These are phyloP conservation scores for Auriscalpium vulgare DNA, from an alignment of 768 basidiomycete genomes.

Conservation along the genomic window DNA sequence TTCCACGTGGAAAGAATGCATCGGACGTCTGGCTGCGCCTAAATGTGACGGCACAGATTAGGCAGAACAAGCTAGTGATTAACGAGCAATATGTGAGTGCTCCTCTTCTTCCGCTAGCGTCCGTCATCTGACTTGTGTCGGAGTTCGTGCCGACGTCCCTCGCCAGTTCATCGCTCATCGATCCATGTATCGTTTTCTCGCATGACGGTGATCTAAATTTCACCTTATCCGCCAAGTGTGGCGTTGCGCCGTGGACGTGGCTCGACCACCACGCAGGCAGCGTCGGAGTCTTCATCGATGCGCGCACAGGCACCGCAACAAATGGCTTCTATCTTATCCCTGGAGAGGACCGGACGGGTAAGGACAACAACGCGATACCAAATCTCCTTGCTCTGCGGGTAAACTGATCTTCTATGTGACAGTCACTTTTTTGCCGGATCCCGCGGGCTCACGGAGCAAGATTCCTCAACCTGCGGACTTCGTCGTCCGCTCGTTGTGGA, in stretches of 20 bases:
- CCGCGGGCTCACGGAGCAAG: slow-evolving; percentile 29
- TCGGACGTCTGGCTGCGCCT: slow-evolving; percentile 44
- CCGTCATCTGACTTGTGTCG: neutral
- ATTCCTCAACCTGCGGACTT: slow-evolving; percentile 36
- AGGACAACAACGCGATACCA: slow-evolving; percentile 12
- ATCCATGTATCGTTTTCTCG: slow-evolving; percentile 38
- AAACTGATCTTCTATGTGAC: neutral
- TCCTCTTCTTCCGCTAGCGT: neutral
- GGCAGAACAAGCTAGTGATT: slow-evolving; percentile 26
- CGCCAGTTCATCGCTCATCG: slow-evolving; percentile 36
- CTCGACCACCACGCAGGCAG: slow-evolving; percentile 50
- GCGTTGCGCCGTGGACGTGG: slow-evolving; percentile 53
- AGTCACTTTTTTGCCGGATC: slow-evolving; percentile 37
- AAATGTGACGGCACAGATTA: slow-evolving; percentile 39
- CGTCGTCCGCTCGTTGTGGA: slow-evolving; percentile 44
- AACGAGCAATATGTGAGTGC: slow-evolving; percentile 45
- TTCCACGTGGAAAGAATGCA: slow-evolving; percentile 34
- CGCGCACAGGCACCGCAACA: slow-evolving; percentile 29
- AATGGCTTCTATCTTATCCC: slow-evolving; percentile 53
- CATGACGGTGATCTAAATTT: slow-evolving; percentile 32
- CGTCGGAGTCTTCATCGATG: slow-evolving; percentile 44
- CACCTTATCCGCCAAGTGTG: slow-evolving; percentile 42
- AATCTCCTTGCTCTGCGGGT: neutral
- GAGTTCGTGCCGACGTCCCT: slow-evolving; percentile 47
- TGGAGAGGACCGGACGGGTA: slow-evolving; percentile 44